Conservation (phyloP, 2,329 filamentous ascomycete genomes). For the Chaetomium globosum region DNA sequence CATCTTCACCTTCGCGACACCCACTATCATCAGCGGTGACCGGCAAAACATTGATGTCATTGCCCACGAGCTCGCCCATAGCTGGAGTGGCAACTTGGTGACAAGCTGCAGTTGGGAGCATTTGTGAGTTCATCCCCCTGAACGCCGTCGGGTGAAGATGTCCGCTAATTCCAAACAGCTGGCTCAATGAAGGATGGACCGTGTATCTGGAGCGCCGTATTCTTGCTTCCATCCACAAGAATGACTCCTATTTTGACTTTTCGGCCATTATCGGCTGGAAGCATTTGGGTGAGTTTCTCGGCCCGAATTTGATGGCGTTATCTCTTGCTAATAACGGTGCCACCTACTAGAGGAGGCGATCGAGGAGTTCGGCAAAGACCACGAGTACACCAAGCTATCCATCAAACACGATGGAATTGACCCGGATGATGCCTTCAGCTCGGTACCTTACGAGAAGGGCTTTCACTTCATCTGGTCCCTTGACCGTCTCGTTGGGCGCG, state of each 20-base stretch:
- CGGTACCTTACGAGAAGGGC: conserved; percentile 92
- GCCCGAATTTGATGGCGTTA: no score
- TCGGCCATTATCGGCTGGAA: conserved; percentile 97
- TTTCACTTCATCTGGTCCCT: conserved; percentile 93
- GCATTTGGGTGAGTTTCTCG: conserved; percentile 58
- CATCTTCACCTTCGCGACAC: conserved; percentile 92
- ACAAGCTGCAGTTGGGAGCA: conserved; percentile 81
- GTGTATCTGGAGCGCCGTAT: conserved; percentile 90
- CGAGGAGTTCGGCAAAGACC: conserved; percentile 74
- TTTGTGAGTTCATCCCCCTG: conserved; percentile 54
- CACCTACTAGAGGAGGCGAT: conserved; percentile 68
- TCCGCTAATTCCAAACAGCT: conserved; percentile 47
- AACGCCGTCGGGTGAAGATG: background rate
- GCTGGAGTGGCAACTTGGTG: conserved; percentile 88
- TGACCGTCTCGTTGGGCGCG: conserved; percentile 78
- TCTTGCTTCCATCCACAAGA: conserved; percentile 74
- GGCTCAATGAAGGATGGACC: conserved; percentile 84
- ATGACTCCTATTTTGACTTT: conserved; percentile 85
- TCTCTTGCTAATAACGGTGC: background rate
- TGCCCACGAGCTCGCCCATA: conserved; percentile 76
- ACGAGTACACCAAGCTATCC: conserved; percentile 91
- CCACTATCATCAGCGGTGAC: conserved; percentile 88
- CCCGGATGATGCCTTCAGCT: conserved; percentile 93
- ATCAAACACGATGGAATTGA: conserved; percentile 86
- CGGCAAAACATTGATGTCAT: conserved; percentile 94